A percentile compares a stretch with the other conserved stretches of the same genome.
phyloP scores from a whole-genome alignment of 805 yeast species.

The Teunomyces pallodes region DNA sequence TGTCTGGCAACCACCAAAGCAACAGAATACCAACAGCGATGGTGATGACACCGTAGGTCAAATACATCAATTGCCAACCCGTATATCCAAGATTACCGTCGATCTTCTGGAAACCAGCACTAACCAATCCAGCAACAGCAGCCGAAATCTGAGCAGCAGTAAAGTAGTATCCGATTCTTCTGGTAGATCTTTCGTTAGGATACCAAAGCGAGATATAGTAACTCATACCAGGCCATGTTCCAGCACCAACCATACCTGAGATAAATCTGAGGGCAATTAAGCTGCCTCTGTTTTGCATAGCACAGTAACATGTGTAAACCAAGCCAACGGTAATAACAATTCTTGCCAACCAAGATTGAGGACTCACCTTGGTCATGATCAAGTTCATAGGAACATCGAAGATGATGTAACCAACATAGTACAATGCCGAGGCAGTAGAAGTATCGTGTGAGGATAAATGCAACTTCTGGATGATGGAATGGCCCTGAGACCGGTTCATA shows the following conservation, averaged over 20 bases:
- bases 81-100: conserved; percentile 65
- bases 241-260: conserved; percentile 77
- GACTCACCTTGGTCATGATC: conserved; percentile 77
- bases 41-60: conserved; percentile 73
- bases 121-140: conserved; percentile 81
- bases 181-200: conserved; percentile 72
- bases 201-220: conserved; percentile 84
- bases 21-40: conserved; percentile 59
- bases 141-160: conserved; percentile 93
- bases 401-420: conserved; percentile 78
- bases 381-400: conserved; percentile 89
- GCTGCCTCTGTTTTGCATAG: conserved; percentile 55
- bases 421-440: conserved; percentile 75
- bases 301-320: conserved; percentile 71
- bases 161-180: conserved; percentile 82
- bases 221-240: conserved; percentile 89
- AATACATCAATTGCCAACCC: conserved; percentile 87
- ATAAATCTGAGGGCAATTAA: conserved; percentile 69
- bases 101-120: conserved; percentile 86
- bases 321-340: conserved; percentile 75
- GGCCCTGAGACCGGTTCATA: conserved; percentile 64
- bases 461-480: conserved; percentile 56
- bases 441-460: conserved; percentile 53
- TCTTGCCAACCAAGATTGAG: conserved; percentile 82
- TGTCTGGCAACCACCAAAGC: conserved; percentile 84